A percentile compares a stretch with the other conserved stretches of the same genome.
phyloP scores from a whole-genome alignment of 2,329 filamentous ascomycete species.

The Ophiocordyceps robertsii region DNA sequence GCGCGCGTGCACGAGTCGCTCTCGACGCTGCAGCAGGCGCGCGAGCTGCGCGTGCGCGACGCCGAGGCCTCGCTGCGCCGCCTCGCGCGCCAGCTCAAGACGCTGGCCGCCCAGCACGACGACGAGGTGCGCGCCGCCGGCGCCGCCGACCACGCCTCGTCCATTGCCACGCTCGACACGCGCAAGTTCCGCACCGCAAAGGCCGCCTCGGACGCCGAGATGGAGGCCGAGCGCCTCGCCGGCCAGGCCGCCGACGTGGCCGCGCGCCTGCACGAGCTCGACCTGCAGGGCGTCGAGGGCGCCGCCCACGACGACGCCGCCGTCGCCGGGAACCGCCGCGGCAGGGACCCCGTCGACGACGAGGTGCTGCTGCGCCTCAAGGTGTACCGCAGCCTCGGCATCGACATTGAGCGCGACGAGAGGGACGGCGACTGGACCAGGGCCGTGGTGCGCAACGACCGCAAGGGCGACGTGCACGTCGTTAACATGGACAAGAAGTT shows the following conservation, averaged over 20 bases:
- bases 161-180: conserved; percentile 79
- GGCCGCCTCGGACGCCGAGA: conserved; percentile 74
- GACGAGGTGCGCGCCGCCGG: conserved; percentile 62
- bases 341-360: conserved; percentile 35
- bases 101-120: conserved; percentile 61
- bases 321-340: conserved; percentile 12
- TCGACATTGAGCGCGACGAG: conserved; percentile 72
- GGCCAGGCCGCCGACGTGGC: conserved; percentile 64
- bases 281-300: conserved; percentile 77
- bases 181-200: conserved; percentile 95
- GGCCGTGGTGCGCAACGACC: conserved; percentile 72
- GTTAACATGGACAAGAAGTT: conserved; percentile 91
- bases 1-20: conserved; percentile 75
- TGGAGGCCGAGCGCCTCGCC: conserved; percentile 85
- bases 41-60: conserved; percentile 62
- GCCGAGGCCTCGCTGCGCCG: conserved; percentile 55
- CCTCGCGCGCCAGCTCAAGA: conserved; percentile 63
- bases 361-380: conserved; percentile 65
- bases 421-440: conserved; percentile 66
- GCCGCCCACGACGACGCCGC: conserved; percentile 9
- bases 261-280: conserved; percentile 65
- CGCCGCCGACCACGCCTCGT: conserved; percentile 64
- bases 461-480: conserved; percentile 85
- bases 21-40: conserved; percentile 69
- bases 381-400: conserved; percentile 81